phyloP scores from a whole-genome alignment of 345 rosid genomes.

The Draba incana region DNA sequence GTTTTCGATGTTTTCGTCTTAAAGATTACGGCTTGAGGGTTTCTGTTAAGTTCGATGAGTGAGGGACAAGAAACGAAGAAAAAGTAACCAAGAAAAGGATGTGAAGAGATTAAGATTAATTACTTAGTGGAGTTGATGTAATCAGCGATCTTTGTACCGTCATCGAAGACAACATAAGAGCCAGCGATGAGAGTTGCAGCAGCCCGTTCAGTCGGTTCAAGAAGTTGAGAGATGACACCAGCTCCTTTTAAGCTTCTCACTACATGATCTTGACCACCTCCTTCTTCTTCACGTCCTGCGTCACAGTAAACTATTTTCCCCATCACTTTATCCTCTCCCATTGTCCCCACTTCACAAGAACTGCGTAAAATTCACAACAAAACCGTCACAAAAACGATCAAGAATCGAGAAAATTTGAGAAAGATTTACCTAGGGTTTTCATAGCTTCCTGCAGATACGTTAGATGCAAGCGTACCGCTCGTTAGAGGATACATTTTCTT shows the following conservation, averaged over 20 bases:
- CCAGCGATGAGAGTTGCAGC: constrained; percentile 46
- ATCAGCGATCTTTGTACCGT: constrained; percentile 53
- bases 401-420: neutral
- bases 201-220: constrained; percentile 41
- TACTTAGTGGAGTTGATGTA: constrained; percentile 86
- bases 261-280: constrained; percentile 50
- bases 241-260: constrained; percentile 56
- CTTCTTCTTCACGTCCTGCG: constrained; percentile 37
- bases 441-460: constrained; percentile 33
- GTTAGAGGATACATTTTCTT: constrained; percentile 65
- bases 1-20: constrained; percentile 50
- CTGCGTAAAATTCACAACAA: constrained; percentile 39
- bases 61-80: constrained; percentile 2
- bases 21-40: constrained; percentile 59
- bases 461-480: constrained; percentile 62
- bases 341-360: constrained; percentile 62
- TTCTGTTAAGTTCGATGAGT: constrained; percentile 42
- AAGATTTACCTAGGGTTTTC: constrained; percentile 57
- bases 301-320: constrained; percentile 75
- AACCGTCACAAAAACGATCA: neutral
- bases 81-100: neutral
- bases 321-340: constrained; percentile 55
- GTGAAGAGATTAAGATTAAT: neutral
- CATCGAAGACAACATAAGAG: constrained; percentile 43
- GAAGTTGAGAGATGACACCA: constrained; percentile 54